phyloP scores from a whole-genome alignment of 331 rosid genomes.

The Quercus lobata region DNA sequence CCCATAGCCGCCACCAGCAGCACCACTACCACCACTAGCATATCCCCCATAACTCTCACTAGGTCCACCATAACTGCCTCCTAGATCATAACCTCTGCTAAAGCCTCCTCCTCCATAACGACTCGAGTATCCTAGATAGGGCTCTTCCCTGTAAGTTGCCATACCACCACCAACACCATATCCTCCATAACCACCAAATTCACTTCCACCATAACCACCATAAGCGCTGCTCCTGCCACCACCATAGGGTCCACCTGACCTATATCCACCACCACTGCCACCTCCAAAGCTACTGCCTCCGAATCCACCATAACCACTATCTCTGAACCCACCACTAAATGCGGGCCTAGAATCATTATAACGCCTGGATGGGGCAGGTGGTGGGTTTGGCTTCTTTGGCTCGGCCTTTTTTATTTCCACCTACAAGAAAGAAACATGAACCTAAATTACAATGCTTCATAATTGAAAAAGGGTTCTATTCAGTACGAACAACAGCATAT shows the following conservation, averaged over 20 bases:
- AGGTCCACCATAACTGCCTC: constrained; percentile 76
- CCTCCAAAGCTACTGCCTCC: constrained; percentile 59
- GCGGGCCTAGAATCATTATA: constrained; percentile 72
- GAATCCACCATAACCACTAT: constrained; percentile 73
- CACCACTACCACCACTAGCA: constrained; percentile 38
- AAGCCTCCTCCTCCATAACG: constrained; percentile 88
- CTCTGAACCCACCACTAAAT: constrained; percentile 66
- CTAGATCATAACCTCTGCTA: constrained; percentile 79
- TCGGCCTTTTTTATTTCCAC: constrained; percentile 98
- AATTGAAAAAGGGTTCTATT: constrained; percentile 4
- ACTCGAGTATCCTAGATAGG: constrained; percentile 66
- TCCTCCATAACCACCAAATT: constrained; percentile 75
- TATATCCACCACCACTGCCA: constrained; percentile 50
- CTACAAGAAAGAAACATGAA: constrained; percentile 31
- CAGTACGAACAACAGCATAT: neutral
- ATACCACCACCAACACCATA: constrained; percentile 68
- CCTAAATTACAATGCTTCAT: constrained; percentile 3
- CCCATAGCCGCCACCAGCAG: constrained; percentile 58
- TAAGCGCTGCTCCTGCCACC: constrained; percentile 61
- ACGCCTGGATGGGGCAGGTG: constrained; percentile 77
- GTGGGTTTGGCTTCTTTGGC: constrained; percentile 81
- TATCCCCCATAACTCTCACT: constrained; percentile 75
- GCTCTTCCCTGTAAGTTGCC: constrained; percentile 83
- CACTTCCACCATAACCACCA: constrained; percentile 66
- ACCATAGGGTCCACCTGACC: constrained; percentile 60